Evolutionary conservation across 768 basidiomycete genomes (phyloP).

Genomic region (Strobilomyces echinocephalus): DNA sequence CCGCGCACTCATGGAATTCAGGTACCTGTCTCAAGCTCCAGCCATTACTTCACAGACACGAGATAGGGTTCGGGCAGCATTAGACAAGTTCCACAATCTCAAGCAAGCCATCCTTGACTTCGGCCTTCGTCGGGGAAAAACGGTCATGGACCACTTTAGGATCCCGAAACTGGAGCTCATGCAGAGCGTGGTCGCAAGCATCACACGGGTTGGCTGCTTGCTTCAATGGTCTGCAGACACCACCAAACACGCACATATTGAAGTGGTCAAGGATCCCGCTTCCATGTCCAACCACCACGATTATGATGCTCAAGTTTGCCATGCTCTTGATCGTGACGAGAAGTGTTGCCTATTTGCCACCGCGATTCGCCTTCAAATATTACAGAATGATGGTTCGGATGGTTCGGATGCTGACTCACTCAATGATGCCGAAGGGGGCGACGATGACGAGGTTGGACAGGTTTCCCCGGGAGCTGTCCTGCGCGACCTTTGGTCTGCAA

Average conservation of each 20-base stretch:
- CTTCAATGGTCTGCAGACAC: not conserved
- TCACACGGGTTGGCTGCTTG: not conserved
- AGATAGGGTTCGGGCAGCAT: no score
- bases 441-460: no score
- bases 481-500: not conserved
- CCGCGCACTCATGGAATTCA: slow-evolving; percentile 35
- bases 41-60: slow-evolving; percentile 16
- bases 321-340: not conserved
- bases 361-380: not conserved
- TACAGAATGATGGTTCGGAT: no score
- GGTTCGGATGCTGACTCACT: no score
- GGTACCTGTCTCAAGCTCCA: slow-evolving; percentile 32
- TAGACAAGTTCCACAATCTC: no score
- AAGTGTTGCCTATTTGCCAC: not conserved
- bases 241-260: not conserved
- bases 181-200: not conserved
- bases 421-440: no score
- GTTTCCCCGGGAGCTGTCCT: not conserved
- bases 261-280: not conserved
- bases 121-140: slow-evolving; percentile 17
- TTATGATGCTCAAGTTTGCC: not conserved
- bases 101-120: no score
- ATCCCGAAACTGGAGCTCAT: not conserved
- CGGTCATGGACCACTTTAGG: not conserved
- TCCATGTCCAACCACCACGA: not conserved